Base-by-base conservation (phyloP, 768 basidiomycete genomes). In the Brasilioporus rufonigricans region DNA sequence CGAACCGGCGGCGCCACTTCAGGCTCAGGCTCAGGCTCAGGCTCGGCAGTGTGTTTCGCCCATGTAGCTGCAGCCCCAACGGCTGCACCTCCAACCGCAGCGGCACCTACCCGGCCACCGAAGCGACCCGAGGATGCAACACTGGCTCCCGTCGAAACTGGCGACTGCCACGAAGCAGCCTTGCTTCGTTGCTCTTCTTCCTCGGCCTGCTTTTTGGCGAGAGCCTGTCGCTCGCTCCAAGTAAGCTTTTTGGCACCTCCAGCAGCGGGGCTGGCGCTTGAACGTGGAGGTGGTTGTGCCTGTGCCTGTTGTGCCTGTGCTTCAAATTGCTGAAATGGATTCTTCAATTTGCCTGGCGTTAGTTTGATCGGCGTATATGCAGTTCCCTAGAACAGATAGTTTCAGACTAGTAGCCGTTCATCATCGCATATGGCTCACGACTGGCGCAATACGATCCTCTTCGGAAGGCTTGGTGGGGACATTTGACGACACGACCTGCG, bases 151-250 rank as follows among this genome's bases (percentile, higher is more conserved):
- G 75, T 65, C 21, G 71, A 63, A 2, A 73, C 61, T 0, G 79
- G 67, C 5, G 77, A 62, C 40, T 72, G 69, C 63, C 77, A 78
- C 16, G 77, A 77, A 1, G 86, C 84, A 41, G 76, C 73, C 41
- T 76, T 83, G 63, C 89, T 91, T 44, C 73, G 74, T 10, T 77
- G 75, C 56, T 85, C 86, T 53, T 93, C 94, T 60, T 90, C 92
- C 60, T 86, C 90, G 16, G 80, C 76, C 61, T 92, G 89, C 66
- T 87, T 87, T 77, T 94, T 95, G 1, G 93, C 88, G n/a, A 87
- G 74, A 0, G 91, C 93, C 66, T 98, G 95, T 21, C 95, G 80
- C 69, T 98, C 90, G 54, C 82, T 89, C 96, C 96, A 98, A 0
- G 95, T 96, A 57, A 96, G 70, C 70, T 93, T 95, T 76, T 91